A percentile compares a stretch with the other conserved stretches of the same genome.
phyloP scores from a whole-genome alignment of 1,284 basidiomycete genomes.

The Cutaneotrichosporon sp. region DNA sequence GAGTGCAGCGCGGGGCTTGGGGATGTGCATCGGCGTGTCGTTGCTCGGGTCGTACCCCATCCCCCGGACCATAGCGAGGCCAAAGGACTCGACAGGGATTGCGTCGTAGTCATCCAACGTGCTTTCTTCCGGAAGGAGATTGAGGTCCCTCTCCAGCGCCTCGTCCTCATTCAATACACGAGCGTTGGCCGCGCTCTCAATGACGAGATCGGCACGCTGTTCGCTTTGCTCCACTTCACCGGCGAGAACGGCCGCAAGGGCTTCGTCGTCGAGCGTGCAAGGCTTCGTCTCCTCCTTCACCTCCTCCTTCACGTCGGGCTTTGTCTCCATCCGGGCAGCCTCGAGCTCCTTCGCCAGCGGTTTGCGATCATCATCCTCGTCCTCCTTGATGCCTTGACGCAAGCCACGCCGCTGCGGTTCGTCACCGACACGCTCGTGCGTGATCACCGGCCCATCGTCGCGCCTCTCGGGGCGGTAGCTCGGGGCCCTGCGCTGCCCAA shows the following conservation, averaged over 20 bases:
- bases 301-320: constrained; percentile 11
- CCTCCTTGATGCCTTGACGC: constrained; percentile 34
- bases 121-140: constrained; percentile 56
- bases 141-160: constrained; percentile 72
- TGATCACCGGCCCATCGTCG: constrained; percentile 46
- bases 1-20: constrained; percentile 70
- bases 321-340: constrained; percentile 12
- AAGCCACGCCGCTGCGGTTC: constrained; percentile 75
- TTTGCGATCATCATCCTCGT: constrained; percentile 16
- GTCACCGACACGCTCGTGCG: constrained; percentile 56
- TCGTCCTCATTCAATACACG: constrained; percentile 57
- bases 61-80: constrained; percentile 84
- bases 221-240: constrained; percentile 46
- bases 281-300: constrained; percentile 10
- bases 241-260: constrained; percentile 38
- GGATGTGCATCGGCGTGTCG: constrained; percentile 71
- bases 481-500: constrained; percentile 44
- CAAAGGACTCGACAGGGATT: constrained; percentile 88
- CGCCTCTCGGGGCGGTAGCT: constrained; percentile 58
- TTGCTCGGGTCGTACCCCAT: constrained; percentile 80
- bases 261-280: constrained; percentile 38
- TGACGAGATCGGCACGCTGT: constrained; percentile 19
- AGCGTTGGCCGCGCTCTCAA: constrained; percentile 50
- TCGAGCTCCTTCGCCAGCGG: constrained; percentile 11
- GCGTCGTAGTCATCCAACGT: constrained; percentile 82